These are phyloP conservation scores for Halophytophthora batemanensis DNA, from an alignment of 352 stramenopile species.

Conservation along the genomic window DNA sequence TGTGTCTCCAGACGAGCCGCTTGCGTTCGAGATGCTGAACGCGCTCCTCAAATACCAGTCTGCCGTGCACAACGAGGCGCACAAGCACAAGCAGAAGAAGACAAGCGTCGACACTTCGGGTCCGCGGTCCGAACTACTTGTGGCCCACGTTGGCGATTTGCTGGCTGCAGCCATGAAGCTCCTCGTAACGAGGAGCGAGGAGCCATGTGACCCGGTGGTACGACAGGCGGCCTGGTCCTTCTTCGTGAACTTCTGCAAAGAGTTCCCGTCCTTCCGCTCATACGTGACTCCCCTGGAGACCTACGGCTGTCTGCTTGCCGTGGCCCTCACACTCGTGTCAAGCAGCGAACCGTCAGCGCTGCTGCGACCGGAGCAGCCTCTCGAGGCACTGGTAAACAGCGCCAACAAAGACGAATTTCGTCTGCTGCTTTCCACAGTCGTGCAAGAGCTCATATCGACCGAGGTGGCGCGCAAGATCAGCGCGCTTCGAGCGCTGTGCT, in stretches of 20 bases:
- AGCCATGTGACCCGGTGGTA: slow-evolving; percentile 9
- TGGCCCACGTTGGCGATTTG: slow-evolving; percentile 25
- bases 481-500: slow-evolving; percentile 46
- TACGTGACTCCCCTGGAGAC: slow-evolving; percentile 44
- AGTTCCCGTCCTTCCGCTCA: slow-evolving; percentile 45
- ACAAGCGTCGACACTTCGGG: neutral
- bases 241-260: slow-evolving; percentile 50
- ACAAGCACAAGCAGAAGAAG: slow-evolving; percentile 10
- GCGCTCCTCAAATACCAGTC: slow-evolving; percentile 54
- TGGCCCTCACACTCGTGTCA: slow-evolving; percentile 30
- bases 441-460: slow-evolving; percentile 44
- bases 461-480: slow-evolving; percentile 42
- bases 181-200: slow-evolving; percentile 16
- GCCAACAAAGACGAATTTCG: slow-evolving; percentile 72
- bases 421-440: slow-evolving; percentile 55
- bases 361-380: slow-evolving; percentile 14
- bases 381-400: slow-evolving; percentile 46
- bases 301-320: slow-evolving; percentile 62
- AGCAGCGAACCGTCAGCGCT: neutral
- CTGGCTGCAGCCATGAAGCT: slow-evolving; percentile 49
- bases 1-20: slow-evolving; percentile 7
- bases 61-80: slow-evolving; percentile 16
- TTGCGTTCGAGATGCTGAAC: slow-evolving; percentile 46
- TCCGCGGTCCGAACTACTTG: slow-evolving; percentile 16
- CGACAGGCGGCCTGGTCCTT: slow-evolving; percentile 40